Evolutionary conservation across 805 yeast genomes (phyloP).

Genomic region (Saturnispora gosingensis): DNA sequence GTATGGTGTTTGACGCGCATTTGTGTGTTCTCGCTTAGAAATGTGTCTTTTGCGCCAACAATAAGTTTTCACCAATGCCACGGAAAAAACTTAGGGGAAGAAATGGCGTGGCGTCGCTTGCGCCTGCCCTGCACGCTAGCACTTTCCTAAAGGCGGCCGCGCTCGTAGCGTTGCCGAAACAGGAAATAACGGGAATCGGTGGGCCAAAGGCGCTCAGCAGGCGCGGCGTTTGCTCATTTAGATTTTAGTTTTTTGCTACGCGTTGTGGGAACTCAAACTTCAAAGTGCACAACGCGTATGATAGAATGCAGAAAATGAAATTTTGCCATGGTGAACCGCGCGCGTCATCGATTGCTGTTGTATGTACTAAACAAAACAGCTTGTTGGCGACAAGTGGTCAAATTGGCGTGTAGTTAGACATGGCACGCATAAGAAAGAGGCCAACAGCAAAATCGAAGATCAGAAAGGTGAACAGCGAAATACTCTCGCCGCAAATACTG

Average conservation of each 20-base stretch:
- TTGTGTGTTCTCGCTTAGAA: not conserved
- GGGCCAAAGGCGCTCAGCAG: not conserved
- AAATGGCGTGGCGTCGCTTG: not conserved
- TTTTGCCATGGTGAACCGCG: too few relatives aligned
- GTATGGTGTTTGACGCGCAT: not conserved
- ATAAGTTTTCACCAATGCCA: not conserved
- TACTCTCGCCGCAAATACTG: conserved; percentile 7
- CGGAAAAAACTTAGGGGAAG: not conserved
- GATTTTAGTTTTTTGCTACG: too few relatives aligned
- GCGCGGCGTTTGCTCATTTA: too few relatives aligned
- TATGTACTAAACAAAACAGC: too few relatives aligned
- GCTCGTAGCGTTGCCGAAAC: not conserved
- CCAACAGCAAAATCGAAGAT: conserved; percentile 13
- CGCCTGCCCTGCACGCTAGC: not conserved
- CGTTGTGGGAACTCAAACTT: too few relatives aligned
- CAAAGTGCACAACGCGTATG: too few relatives aligned
- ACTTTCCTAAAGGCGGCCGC: not conserved
- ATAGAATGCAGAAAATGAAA: too few relatives aligned
- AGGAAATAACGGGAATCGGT: not conserved
- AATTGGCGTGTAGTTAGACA: too few relatives aligned
- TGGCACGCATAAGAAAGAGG: conserved; percentile 5
- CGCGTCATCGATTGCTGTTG: too few relatives aligned
- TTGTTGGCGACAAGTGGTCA: too few relatives aligned
- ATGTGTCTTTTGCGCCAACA: not conserved
- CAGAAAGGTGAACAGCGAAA: conserved; percentile 6